Percentiles rank a stretch among this genome's conserved stretches.
These are phyloP conservation scores for Fusarium nisikadoi DNA, from an alignment of 2,329 filamentous ascomycete species.

Conservation along the genomic window DNA sequence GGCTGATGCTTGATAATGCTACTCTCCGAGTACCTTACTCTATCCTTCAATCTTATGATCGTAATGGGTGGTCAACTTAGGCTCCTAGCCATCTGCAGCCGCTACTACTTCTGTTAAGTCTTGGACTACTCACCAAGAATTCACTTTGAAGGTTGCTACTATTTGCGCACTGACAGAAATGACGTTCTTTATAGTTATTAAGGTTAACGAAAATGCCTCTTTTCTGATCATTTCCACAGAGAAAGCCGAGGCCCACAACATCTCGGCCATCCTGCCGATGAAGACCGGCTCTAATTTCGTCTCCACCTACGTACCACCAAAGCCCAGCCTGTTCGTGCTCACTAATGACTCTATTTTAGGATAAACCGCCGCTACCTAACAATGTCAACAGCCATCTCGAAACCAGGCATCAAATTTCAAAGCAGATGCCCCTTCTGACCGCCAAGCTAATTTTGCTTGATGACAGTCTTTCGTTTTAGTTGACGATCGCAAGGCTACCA, in stretches of 20 bases:
- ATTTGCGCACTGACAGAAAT: background rate
- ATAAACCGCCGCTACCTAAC: conserved; percentile 18
- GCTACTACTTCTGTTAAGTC: background rate
- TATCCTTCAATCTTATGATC: conserved; percentile 8
- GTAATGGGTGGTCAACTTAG: background rate
- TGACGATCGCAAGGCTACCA: background rate
- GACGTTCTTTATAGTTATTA: background rate
- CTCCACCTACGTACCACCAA: conserved; percentile 1
- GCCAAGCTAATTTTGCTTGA: background rate
- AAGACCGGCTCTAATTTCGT: background rate
- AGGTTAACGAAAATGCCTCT: background rate
- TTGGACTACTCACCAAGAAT: background rate
- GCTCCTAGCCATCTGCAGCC: background rate
- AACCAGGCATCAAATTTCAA: conserved; percentile 1
- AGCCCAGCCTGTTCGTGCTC: background rate
- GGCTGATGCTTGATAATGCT: conserved; percentile 27
- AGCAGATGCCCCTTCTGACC: background rate
- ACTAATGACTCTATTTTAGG: conserved; percentile 34
- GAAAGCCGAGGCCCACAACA: conserved; percentile 19
- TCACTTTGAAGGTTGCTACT: background rate
- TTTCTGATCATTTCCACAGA: background rate
- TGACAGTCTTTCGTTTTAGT: background rate
- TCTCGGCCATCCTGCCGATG: conserved; percentile 7
- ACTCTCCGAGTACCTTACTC: background rate
- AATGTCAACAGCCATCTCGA: background rate